Conservation (phyloP, 176 grass and related monocot species). For the Tillandsia fasciculata region DNA sequence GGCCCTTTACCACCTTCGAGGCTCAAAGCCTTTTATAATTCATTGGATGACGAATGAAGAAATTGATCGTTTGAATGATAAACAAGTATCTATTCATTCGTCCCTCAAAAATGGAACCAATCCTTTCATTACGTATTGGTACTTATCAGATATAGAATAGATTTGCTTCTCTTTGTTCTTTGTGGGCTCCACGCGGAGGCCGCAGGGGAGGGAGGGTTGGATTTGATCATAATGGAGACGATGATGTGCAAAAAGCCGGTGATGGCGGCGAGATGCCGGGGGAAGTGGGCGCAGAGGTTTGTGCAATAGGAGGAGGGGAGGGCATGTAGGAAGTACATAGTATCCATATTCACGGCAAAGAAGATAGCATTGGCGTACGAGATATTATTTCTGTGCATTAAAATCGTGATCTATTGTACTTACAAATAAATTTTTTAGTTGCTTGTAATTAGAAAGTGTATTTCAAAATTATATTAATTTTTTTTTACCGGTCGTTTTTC, state of each 20-base stretch:
- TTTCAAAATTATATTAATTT: too few species aligned
- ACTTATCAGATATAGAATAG: not conserved
- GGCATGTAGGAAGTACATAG: slow-evolving; percentile 56
- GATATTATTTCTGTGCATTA: slow-evolving; percentile 79
- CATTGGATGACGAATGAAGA: slow-evolving; percentile 34
- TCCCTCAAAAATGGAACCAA: not conserved
- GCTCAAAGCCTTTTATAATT: slow-evolving; percentile 86
- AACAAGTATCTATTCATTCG: not conserved
- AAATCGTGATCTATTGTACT: slow-evolving; percentile 58
- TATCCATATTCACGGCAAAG: slow-evolving; percentile 72
- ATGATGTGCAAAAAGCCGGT: slow-evolving; percentile 95
- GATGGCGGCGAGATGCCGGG: slow-evolving; percentile 72
- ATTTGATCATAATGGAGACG: slow-evolving; percentile 90
- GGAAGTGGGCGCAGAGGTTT: too few species aligned
- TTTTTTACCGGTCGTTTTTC: too few species aligned
- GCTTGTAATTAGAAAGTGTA: too few species aligned
- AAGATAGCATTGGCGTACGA: slow-evolving; percentile 91
- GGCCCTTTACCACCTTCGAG: slow-evolving; percentile 58
- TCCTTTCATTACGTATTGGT: not conserved
- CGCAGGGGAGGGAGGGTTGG: slow-evolving; percentile 46
- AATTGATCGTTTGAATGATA: not conserved
- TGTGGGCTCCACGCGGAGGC: slow-evolving; percentile 82
- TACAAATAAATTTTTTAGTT: not conserved
- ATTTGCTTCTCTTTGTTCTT: slow-evolving; percentile 17
- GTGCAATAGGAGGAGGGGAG: slow-evolving; percentile 7